Evolutionary conservation across 495 filamentous ascomycete genomes (phyloP), one percentile per base, ranked within the genome.

Genomic region (Bryoglossum gracile): DNA sequence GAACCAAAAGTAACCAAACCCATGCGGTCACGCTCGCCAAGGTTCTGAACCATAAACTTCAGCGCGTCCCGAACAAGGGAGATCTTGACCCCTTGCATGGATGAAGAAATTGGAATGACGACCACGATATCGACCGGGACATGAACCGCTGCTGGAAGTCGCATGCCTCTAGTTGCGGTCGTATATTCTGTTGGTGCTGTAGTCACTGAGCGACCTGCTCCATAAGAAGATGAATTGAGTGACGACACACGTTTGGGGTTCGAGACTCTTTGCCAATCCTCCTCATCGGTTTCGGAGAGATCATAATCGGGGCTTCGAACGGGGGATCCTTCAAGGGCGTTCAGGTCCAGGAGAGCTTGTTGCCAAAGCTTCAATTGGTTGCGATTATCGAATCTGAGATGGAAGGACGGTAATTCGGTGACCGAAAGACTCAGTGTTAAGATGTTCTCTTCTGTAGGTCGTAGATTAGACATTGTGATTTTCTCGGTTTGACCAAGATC

Each of bases 1-100:
- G 92, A 96, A 13, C 92, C 92, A 67, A 99, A 99, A 1, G 94
- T 97, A 22, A 99, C 94, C 43, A 99, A 64, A 6, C 92, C 92
- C 91, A 99, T 95, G 21, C 92, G 83, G 57, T 99, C 92, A 23
- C 87, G 78, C 43, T 95, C 87, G 6, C 92, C 92, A n/a, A 99
- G 82, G 43, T 83, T 87, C 46, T 83, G 75, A 6, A 97, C 89
- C 52, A 99, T 83, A 64, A 96, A 99, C 39, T 86, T 89, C 25
- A 99, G 77, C 4, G 89, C 80, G 64, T 97, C 92, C n/a, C 89
- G 83, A 6, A 99, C 77, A 0, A 99, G 76, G 40, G 86, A 94
- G 55, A 99, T 96, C 67, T 99, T 99, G 40, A 99, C 76, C 4
- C 94, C 92, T 65, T 96, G 92, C 92, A 97, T 99, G 0, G 92